Conservation (phyloP, 2,329 filamentous ascomycete genomes). For the Pseudogymnoascus sp. region DNA sequence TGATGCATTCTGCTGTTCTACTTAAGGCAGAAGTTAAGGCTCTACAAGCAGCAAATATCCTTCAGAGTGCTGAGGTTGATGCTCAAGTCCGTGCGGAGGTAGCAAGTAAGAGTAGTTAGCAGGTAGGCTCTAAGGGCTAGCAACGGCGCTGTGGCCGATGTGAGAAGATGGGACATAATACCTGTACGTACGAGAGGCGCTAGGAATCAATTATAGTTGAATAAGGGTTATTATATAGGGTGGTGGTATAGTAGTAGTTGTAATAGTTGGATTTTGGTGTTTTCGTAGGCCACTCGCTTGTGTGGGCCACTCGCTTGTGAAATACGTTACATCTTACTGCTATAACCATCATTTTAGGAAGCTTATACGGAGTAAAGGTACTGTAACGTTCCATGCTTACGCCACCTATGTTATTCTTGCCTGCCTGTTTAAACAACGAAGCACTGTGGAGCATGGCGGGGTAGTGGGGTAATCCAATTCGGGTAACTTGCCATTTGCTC, state of each 20-base stretch:
- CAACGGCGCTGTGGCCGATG: too few relatives aligned
- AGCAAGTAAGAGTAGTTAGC: too few relatives aligned
- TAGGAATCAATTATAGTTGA: neutral
- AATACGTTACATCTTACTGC: neutral
- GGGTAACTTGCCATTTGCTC: neutral
- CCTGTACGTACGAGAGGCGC: neutral
- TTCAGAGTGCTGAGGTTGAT: too few relatives aligned
- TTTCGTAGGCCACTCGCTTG: neutral
- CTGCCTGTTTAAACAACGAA: neutral
- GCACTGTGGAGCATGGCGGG: too few relatives aligned
- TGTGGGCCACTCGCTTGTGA: neutral
- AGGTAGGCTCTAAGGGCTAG: too few relatives aligned
- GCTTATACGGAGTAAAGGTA: neutral
- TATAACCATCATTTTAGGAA: neutral
- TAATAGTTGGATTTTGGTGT: neutral
- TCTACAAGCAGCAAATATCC: too few relatives aligned
- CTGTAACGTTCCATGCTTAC: neutral
- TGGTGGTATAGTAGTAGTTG: neutral
- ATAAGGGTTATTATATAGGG: neutral
- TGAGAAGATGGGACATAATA: too few relatives aligned
- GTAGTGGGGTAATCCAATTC: neutral
- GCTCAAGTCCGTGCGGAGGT: too few relatives aligned
- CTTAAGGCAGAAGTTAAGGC: too few relatives aligned
- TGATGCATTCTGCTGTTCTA: too few relatives aligned
- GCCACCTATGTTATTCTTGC: neutral